These are phyloP conservation scores for Xerophyta viscosa DNA, from an alignment of 106 monocot species.

Conservation along the genomic window DNA sequence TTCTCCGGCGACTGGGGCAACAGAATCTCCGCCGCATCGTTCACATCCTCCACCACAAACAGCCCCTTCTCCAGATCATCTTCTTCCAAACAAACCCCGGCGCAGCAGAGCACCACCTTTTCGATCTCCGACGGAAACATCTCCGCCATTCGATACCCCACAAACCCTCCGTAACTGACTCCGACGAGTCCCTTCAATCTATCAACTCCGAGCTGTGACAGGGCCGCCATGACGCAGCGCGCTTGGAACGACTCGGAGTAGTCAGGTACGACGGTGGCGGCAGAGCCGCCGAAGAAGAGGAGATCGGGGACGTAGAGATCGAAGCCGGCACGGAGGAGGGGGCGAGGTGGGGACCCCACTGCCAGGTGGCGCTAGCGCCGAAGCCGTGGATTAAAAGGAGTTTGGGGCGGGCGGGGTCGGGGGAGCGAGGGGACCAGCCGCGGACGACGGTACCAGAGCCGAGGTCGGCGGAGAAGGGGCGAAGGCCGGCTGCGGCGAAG, in stretches of 20 bases:
- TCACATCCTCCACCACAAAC: slow-evolving; percentile 30
- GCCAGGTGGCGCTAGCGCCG: slow-evolving; percentile 35
- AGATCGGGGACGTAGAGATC: slow-evolving; percentile 36
- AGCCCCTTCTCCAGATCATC: slow-evolving; percentile 23
- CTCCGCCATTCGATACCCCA: slow-evolving; percentile 27
- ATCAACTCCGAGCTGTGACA: slow-evolving; percentile 14
- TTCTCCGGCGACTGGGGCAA: slow-evolving; percentile 29
- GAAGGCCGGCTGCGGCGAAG: slow-evolving; percentile 22
- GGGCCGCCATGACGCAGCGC: slow-evolving; percentile 8
- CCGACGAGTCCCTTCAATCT: slow-evolving; percentile 6
- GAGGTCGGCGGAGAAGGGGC: slow-evolving; percentile 13
- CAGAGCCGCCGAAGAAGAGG: slow-evolving; percentile 27
- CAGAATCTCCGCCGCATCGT: slow-evolving; percentile 23
- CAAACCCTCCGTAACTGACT: slow-evolving; percentile 42
- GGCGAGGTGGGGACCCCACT: slow-evolving; percentile 19
- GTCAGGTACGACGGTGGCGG: slow-evolving; percentile 2
- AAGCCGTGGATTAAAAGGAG: slow-evolving; percentile 36
- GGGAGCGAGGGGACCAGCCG: slow-evolving; percentile 17
- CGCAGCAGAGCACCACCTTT: slow-evolving; percentile 28
- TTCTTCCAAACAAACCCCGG: slow-evolving; percentile 40
- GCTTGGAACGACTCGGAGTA: slow-evolving; percentile 28
- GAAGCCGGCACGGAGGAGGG: slow-evolving; percentile 20
- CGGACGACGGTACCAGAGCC: slow-evolving; percentile 17
- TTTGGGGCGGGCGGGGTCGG: neutral
- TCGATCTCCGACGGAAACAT: slow-evolving; percentile 15